These are phyloP conservation scores for Prunus mongolica DNA, from an alignment of 306 rosid species.

Conservation along the genomic window DNA sequence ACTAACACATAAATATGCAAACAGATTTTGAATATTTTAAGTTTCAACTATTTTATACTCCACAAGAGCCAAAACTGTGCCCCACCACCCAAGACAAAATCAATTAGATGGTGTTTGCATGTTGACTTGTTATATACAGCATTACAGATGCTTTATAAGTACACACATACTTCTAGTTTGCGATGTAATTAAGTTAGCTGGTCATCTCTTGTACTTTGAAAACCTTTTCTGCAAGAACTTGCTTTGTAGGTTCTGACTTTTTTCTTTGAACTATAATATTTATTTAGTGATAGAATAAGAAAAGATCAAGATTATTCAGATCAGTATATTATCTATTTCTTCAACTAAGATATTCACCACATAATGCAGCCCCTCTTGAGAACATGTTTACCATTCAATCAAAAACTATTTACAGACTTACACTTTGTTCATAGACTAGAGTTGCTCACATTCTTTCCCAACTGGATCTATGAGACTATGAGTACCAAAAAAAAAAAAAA, in stretches of 20 bases:
- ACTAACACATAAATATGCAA: not conserved
- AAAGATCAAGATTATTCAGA: not conserved
- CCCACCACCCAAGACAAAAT: constrained; percentile 26
- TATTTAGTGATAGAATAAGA: too few relatives aligned
- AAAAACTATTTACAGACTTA: constrained; percentile 3
- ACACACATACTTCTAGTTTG: not conserved
- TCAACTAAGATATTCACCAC: constrained; percentile 5
- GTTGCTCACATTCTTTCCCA: constrained; percentile 7
- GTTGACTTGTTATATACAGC: constrained; percentile 20
- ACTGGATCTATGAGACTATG: constrained; percentile 18
- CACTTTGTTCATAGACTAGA: constrained; percentile 7
- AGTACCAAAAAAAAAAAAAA: constrained; percentile 16
- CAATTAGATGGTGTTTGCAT: constrained; percentile 19
- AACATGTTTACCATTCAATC: constrained; percentile 22
- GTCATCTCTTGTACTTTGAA: constrained; percentile 11
- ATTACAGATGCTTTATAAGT: not conserved
- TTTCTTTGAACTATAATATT: constrained; percentile 8
- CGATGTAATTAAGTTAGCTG: constrained; percentile 8
- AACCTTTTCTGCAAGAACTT: constrained; percentile 1
- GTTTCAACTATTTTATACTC: not conserved
- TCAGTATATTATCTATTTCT: constrained; percentile 5
- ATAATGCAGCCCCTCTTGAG: not conserved
- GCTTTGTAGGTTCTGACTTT: not conserved
- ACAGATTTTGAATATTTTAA: constrained; percentile 1
- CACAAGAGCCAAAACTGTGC: constrained; percentile 18